Evolutionary conservation across 345 rosid genomes (phyloP).

Genomic region (Eucalyptus globulus): DNA sequence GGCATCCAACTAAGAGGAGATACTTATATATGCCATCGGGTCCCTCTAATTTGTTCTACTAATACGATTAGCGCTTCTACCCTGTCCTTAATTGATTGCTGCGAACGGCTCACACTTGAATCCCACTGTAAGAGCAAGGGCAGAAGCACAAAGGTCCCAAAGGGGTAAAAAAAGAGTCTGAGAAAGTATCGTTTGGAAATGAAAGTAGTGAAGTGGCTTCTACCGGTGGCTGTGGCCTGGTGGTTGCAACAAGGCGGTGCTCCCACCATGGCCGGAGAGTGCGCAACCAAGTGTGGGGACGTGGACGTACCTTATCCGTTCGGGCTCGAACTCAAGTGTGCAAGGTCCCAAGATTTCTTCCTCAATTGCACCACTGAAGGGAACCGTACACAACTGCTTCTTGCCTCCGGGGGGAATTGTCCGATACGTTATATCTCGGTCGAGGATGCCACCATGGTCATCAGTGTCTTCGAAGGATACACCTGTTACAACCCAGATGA

Average conservation of each 20-base stretch:
- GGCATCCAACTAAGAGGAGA: too few species aligned
- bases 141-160: neutral
- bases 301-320: too few species aligned
- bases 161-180: neutral
- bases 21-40: too few species aligned
- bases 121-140: neutral
- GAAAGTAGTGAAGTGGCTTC: neutral
- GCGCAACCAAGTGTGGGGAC: too few species aligned
- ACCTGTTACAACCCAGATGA: accelerated
- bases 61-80: neutral
- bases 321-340: too few species aligned
- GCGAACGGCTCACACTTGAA: neutral
- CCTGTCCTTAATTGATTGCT: neutral
- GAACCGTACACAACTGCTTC: too few species aligned
- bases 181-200: neutral
- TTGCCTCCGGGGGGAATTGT: too few species aligned
- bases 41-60: neutral
- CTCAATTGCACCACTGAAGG: too few species aligned
- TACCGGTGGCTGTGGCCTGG: neutral
- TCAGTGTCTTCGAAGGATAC: neutral
- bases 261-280: too few species aligned
- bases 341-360: too few species aligned
- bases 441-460: neutral
- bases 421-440: too few species aligned
- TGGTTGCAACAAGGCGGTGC: too few species aligned